Conservation (phyloP, 1,284 basidiomycete genomes). For the Golubevia pallescens region DNA sequence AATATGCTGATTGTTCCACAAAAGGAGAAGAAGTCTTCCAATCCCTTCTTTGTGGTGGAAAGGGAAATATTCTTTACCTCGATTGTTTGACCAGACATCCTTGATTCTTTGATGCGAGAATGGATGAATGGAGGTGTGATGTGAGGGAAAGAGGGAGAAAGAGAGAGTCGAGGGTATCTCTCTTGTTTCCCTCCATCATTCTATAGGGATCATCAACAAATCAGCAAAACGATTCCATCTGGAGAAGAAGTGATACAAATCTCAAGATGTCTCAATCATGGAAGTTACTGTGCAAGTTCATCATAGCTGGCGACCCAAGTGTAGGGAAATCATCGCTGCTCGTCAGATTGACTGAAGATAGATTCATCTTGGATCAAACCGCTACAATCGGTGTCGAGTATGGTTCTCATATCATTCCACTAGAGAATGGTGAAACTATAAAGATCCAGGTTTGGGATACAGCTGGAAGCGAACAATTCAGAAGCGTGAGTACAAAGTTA, state of each 20-base stretch:
- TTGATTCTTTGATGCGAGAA: conserved; percentile 1
- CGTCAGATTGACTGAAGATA: conserved; percentile 53
- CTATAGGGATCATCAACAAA: no score
- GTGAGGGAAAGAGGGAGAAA: no score
- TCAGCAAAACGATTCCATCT: no score
- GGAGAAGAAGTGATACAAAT: no score
- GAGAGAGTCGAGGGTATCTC: no score
- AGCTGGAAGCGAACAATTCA: conserved; percentile 50
- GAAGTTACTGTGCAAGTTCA: conserved; percentile 61
- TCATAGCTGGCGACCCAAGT: conserved; percentile 51
- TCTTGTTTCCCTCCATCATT: no score
- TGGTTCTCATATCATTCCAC: conserved; percentile 46
- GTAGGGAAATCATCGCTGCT: conserved; percentile 59
- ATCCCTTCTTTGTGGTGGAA: conserved; percentile 30
- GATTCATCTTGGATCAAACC: conserved; percentile 35
- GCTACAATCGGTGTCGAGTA: conserved; percentile 62
- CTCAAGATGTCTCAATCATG: conserved; percentile 18
- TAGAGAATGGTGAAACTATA: conserved; percentile 47
- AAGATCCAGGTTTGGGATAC: conserved; percentile 63
- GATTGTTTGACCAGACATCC: conserved; percentile 14
- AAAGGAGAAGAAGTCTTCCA: conserved; percentile 51
- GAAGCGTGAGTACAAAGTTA: conserved; percentile 34
- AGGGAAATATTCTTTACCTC: conserved; percentile 29
- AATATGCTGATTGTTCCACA: conserved; percentile 37
- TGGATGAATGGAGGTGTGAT: no score